Percentiles rank a stretch among this genome's conserved stretches.
These are phyloP conservation scores for Acephala macrosclerotiorum DNA, from an alignment of 2,329 filamentous ascomycete genomes.

Conservation along the genomic window DNA sequence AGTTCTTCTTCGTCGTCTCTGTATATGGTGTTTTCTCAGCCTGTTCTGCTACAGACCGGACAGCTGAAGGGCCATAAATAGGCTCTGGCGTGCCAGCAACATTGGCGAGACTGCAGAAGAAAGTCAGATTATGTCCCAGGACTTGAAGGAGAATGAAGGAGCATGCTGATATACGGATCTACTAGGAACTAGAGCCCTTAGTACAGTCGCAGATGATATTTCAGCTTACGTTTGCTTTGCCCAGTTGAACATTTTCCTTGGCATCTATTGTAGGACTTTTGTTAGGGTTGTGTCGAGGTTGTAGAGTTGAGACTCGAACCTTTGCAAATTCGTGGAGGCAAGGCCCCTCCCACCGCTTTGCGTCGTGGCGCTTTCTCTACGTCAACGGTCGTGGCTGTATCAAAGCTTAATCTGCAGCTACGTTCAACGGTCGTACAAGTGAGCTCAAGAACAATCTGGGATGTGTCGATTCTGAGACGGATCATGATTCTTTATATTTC, in stretches of 20 bases:
- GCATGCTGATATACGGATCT: no score
- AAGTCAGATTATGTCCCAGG: conserved; percentile 26
- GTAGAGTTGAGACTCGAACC: not conserved
- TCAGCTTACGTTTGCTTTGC: conserved; percentile 83
- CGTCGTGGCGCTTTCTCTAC: conserved; percentile 20
- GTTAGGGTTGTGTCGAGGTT: conserved; percentile 8
- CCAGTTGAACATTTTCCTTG: conserved; percentile 84
- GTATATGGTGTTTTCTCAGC: conserved; percentile 80
- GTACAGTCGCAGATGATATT: conserved; percentile 24
- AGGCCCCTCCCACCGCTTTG: conserved; percentile 10
- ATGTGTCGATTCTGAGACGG: not conserved
- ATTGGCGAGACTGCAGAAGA: conserved; percentile 65
- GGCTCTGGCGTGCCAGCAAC: conserved; percentile 97
- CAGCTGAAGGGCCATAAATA: conserved; percentile 89
- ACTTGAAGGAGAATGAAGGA: no score
- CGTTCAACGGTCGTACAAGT: not conserved
- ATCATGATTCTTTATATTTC: not conserved
- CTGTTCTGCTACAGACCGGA: conserved; percentile 85
- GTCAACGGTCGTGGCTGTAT: conserved; percentile 27
- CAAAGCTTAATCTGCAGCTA: conserved; percentile 14
- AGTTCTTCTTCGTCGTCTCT: conserved; percentile 76
- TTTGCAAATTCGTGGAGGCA: not conserved
- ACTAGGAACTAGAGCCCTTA: no score
- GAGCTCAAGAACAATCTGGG: no score
- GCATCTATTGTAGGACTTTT: conserved; percentile 20